Conservation (phyloP, 2,329 filamentous ascomycete species). For the Colletotrichum cordylinicola region DNA sequence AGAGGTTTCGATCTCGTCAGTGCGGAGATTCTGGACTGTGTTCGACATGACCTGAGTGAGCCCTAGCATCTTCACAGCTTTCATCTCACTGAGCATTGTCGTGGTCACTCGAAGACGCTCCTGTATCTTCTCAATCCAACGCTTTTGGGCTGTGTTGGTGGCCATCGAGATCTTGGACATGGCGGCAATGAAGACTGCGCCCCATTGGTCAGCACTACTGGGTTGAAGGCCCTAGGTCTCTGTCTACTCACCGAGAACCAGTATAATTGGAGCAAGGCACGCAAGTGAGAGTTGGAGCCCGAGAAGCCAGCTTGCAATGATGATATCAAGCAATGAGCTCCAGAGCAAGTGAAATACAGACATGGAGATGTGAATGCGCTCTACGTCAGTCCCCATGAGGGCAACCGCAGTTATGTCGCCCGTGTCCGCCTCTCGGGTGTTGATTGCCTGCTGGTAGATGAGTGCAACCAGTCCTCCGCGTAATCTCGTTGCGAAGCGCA, state of each 20-base stretch:
- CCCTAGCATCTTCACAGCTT: conserved; percentile 51
- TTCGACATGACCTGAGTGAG: conserved; percentile 28
- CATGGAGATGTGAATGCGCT: conserved; percentile 31
- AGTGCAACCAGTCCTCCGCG: conserved; percentile 28
- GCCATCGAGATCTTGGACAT: conserved; percentile 24
- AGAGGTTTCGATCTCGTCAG: conserved; percentile 33
- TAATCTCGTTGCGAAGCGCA: conserved; percentile 27
- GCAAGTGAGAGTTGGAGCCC: conserved; percentile 31
- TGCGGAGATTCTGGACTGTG: conserved; percentile 30
- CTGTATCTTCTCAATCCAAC: conserved; percentile 50
- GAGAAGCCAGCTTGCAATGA: conserved; percentile 33
- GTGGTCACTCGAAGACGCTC: conserved; percentile 45
- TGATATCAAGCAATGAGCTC: conserved; percentile 31
- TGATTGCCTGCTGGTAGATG: conserved; percentile 28
- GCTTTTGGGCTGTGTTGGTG: conserved; percentile 28
- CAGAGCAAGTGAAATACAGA: conserved; percentile 31
- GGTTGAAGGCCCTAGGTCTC: background rate
- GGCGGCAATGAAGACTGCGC: conserved; percentile 24
- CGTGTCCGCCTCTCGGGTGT: conserved; percentile 25
- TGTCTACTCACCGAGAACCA: conserved; percentile 22
- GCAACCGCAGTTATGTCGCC: conserved; percentile 32
- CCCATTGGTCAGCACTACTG: fast-evolving
- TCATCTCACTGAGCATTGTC: conserved; percentile 47
- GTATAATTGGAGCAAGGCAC: conserved; percentile 28
- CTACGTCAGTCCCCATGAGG: conserved; percentile 38